A percentile compares a stretch with the other conserved stretches of the same genome.
phyloP scores from a whole-genome alignment of 768 basidiomycete genomes.

The Tephrocybe sp. region DNA sequence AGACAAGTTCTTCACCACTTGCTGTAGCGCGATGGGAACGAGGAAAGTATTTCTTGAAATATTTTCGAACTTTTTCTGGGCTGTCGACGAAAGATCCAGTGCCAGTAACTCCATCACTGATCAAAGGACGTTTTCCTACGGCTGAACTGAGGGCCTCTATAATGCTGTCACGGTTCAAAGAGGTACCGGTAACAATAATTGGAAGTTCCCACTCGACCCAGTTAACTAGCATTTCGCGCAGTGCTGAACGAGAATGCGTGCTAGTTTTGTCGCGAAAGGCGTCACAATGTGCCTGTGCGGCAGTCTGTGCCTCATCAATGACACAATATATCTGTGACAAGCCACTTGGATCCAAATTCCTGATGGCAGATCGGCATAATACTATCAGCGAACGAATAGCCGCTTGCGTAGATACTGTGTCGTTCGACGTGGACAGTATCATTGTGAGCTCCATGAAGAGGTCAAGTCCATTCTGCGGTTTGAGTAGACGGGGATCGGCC shows the following conservation, averaged over 20 bases:
- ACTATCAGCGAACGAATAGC: neutral
- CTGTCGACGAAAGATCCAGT: neutral
- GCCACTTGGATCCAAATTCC: neutral
- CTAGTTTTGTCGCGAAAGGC: neutral
- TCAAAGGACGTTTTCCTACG: neutral
- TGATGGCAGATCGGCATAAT: too few relatives aligned
- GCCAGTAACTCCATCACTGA: neutral
- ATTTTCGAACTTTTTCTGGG: neutral
- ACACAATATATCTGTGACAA: neutral
- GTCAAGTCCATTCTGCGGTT: neutral
- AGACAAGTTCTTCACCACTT: neutral
- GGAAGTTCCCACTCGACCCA: neutral
- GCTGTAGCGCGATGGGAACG: neutral
- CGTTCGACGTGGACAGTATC: neutral
- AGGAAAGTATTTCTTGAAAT: neutral
- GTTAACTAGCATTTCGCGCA: neutral
- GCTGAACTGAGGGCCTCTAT: neutral
- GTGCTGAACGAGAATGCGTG: neutral
- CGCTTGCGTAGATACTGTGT: neutral
- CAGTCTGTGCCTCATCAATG: conserved; percentile 1
- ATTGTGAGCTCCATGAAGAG: neutral
- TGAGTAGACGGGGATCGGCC: neutral
- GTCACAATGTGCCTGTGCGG: neutral
- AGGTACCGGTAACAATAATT: neutral
- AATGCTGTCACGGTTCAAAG: neutral